Percentiles rank a stretch among this genome's conserved stretches.
Evolutionary conservation across 192 early-diverging fungal genomes (phyloP).

Genomic region (Podila horticola): DNA sequence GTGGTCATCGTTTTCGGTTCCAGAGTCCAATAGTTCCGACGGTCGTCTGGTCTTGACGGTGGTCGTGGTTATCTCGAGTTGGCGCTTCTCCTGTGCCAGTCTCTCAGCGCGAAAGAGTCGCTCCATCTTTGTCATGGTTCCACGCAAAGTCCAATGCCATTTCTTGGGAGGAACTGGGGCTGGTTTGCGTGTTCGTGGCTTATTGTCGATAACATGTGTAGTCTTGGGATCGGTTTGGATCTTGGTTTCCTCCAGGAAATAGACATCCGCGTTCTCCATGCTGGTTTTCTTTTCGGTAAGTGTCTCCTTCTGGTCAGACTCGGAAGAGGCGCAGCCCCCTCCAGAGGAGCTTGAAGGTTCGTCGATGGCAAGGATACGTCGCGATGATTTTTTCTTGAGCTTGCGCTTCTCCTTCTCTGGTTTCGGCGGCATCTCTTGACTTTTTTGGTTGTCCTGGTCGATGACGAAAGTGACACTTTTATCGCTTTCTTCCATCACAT

Average conservation of each 20-base stretch:
- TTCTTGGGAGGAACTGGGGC: neutral
- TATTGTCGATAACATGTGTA: neutral
- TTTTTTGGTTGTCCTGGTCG: too few species aligned
- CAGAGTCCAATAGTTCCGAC: too few species aligned
- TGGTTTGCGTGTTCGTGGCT: too few species aligned
- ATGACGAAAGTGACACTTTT: too few species aligned
- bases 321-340: slow-evolving; percentile 31
- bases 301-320: slow-evolving; percentile 35
- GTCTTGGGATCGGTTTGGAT: neutral
- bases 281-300: neutral
- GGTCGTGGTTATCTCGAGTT: too few species aligned
- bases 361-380: slow-evolving; percentile 22
- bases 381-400: slow-evolving; percentile 10
- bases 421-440: neutral
- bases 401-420: neutral
- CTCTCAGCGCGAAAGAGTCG: too few species aligned
- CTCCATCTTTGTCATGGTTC: too few species aligned
- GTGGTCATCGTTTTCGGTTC: too few species aligned
- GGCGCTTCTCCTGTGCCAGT: too few species aligned
- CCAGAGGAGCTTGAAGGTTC: slow-evolving; percentile 35
- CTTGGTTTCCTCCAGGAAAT: neutral
- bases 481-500: too few species aligned
- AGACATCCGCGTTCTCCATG: neutral
- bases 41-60: too few species aligned
- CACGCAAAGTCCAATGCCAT: neutral